These are phyloP conservation scores for Coemansia sp. DNA, from an alignment of 192 early-diverging fungal species.

Conservation along the genomic window DNA sequence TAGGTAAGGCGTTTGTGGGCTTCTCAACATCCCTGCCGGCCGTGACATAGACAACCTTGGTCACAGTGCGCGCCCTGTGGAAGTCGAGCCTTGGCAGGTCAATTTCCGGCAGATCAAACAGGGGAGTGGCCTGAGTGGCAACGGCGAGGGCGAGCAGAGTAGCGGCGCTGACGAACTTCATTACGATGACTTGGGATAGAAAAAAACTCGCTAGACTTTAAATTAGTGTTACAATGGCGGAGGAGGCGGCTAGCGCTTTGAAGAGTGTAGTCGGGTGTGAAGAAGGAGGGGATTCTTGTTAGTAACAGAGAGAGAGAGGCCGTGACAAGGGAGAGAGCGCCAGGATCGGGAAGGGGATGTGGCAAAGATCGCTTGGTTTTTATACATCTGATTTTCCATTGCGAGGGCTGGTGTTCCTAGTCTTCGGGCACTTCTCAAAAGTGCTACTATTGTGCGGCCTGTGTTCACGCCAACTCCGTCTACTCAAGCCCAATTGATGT, in stretches of 20 bases:
- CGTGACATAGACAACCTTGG: conserved; percentile 21
- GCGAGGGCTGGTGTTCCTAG: background rate
- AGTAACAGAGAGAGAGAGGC: background rate
- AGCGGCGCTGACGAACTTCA: conserved; percentile 39
- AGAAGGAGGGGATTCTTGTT: background rate
- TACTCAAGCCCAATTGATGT: background rate
- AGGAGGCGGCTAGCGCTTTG: too few species aligned
- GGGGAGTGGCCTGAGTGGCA: conserved; percentile 27
- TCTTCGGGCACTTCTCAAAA: background rate
- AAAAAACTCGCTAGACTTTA: background rate
- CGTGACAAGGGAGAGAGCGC: background rate
- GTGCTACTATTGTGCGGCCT: background rate
- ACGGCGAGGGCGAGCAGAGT: conserved; percentile 34
- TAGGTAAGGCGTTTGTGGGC: background rate
- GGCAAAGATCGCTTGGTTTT: background rate
- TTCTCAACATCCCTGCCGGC: background rate
- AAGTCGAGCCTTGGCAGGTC: background rate
- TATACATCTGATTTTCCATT: background rate
- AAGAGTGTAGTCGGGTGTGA: background rate
- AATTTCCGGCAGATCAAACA: background rate
- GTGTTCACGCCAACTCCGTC: background rate
- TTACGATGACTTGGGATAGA: background rate
- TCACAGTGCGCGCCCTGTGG: background rate
- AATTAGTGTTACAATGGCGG: too few species aligned
- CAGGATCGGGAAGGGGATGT: background rate